Conservation (phyloP, 306 rosid genomes). For the Rosa rugosa region DNA sequence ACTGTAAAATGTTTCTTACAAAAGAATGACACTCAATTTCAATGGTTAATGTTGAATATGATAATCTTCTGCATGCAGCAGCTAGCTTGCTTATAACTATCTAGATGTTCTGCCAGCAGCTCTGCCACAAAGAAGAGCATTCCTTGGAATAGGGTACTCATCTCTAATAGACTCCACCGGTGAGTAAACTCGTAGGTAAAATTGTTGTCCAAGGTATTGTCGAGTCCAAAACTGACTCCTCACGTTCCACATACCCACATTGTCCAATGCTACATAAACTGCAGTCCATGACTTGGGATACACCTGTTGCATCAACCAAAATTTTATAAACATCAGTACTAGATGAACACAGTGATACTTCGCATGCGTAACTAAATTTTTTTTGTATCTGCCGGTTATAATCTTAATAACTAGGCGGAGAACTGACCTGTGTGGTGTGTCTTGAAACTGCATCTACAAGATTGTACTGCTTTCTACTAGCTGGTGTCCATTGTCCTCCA, state of each 20-base stretch:
- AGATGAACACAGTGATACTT: neutral
- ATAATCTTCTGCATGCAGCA: neutral
- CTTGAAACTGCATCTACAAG: slow-evolving; percentile 81
- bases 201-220: slow-evolving; percentile 91
- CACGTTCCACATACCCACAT: slow-evolving; percentile 92
- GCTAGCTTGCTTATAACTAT: slow-evolving; percentile 22
- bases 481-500: slow-evolving; percentile 74
- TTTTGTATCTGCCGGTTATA: neutral
- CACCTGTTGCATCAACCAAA: slow-evolving; percentile 44
- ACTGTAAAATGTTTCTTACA: neutral
- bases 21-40: slow-evolving; percentile 33
- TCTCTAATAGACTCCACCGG: slow-evolving; percentile 65
- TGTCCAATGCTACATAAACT: slow-evolving; percentile 76
- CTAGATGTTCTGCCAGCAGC: slow-evolving; percentile 51
- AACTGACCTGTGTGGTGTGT: slow-evolving; percentile 76
- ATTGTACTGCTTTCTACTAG: slow-evolving; percentile 68
- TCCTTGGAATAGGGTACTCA: slow-evolving; percentile 78
- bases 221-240: slow-evolving; percentile 86
- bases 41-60: slow-evolving; percentile 14
- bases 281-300: slow-evolving; percentile 98
- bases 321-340: neutral
- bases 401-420: neutral
- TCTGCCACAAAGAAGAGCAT: slow-evolving; percentile 91
- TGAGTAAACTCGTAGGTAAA: slow-evolving; percentile 81
- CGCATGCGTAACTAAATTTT: neutral